Evolutionary conservation across 495 filamentous ascomycete genomes (phyloP).

Genomic region (Thermothielavioides terrestris): DNA sequence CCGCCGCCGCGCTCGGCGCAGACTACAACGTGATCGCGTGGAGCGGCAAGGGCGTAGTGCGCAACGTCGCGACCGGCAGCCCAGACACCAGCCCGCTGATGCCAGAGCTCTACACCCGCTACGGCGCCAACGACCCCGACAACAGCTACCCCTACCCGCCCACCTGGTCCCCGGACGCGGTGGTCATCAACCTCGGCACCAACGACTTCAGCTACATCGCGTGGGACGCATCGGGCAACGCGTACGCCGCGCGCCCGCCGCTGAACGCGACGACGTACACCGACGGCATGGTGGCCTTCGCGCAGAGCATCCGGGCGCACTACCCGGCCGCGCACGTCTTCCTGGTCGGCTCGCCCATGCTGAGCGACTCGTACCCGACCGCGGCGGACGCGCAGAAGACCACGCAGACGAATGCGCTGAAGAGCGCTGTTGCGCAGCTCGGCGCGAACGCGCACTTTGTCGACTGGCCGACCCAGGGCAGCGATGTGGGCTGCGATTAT

Average conservation of each 20-base stretch:
- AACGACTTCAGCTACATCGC: not conserved
- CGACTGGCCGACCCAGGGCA: not conserved
- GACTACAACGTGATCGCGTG: not conserved
- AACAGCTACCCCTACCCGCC: not conserved
- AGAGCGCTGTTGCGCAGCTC: not conserved
- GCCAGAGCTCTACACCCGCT: not conserved
- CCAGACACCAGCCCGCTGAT: not conserved
- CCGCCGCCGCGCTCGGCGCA: not conserved
- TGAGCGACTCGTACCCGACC: not conserved
- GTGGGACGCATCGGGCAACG: not conserved
- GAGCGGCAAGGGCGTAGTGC: not conserved
- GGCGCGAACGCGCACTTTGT: not conserved
- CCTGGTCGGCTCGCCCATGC: not conserved
- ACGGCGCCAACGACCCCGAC: not conserved
- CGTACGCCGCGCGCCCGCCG: not conserved
- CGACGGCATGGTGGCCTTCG: not conserved
- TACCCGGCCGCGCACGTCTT: not conserved
- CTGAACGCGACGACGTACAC: not conserved
- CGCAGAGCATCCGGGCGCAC: not conserved
- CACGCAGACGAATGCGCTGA: not conserved
- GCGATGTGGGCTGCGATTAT: not conserved
- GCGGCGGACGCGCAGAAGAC: not conserved
- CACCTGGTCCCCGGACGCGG: not conserved
- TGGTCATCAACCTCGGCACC: not conserved
- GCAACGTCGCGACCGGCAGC: not conserved